A percentile compares a stretch with the other conserved stretches of the same genome.
Conservation (phyloP, 768 basidiomycete species). For the Boletus reticulatus region DNA sequence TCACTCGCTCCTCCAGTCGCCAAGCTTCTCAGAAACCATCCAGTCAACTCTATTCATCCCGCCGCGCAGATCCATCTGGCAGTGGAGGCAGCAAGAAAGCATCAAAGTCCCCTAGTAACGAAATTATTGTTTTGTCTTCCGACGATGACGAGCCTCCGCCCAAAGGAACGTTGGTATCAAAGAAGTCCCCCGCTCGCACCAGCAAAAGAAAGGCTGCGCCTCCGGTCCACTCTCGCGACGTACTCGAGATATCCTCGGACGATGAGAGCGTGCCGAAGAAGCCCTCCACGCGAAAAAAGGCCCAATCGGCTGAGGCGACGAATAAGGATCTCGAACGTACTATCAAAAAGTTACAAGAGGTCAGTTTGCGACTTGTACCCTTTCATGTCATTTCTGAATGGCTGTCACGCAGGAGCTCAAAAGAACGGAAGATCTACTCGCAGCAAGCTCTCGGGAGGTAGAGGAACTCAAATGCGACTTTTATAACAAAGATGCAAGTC, state of each 20-base stretch:
- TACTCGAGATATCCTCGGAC: slow-evolving; percentile 60
- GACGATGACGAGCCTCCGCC: slow-evolving; percentile 27
- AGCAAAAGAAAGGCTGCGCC: slow-evolving; percentile 21
- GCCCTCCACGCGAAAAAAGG: slow-evolving; percentile 8
- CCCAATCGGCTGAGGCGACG: slow-evolving; percentile 14
- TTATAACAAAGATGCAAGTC: slow-evolving; percentile 7
- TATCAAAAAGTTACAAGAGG: slow-evolving; percentile 44
- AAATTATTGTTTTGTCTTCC: slow-evolving; percentile 35
- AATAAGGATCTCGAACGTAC: slow-evolving; percentile 36
- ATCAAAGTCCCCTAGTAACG: slow-evolving; percentile 15
- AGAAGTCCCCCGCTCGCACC: slow-evolving; percentile 5
- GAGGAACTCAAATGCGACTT: slow-evolving; percentile 21
- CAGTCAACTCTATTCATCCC: slow-evolving; percentile 1
- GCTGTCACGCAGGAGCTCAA: slow-evolving; percentile 19
- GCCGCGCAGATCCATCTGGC: slow-evolving; percentile 5
- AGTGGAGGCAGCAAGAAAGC: slow-evolving; percentile 14
- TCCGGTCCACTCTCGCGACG: slow-evolving; percentile 29
- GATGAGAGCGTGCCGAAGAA: slow-evolving; percentile 37
- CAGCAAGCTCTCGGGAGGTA: slow-evolving; percentile 13
- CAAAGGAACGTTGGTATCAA: slow-evolving; percentile 15
- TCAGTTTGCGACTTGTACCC: slow-evolving; percentile 17
- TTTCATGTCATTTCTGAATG: background rate
- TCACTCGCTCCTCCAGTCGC: slow-evolving; percentile 29
- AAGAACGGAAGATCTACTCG: slow-evolving; percentile 3
- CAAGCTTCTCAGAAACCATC: slow-evolving; percentile 3